Evolutionary conservation across 2,329 filamentous ascomycete species (phyloP).

Genomic region (Clonostachys rosea): DNA sequence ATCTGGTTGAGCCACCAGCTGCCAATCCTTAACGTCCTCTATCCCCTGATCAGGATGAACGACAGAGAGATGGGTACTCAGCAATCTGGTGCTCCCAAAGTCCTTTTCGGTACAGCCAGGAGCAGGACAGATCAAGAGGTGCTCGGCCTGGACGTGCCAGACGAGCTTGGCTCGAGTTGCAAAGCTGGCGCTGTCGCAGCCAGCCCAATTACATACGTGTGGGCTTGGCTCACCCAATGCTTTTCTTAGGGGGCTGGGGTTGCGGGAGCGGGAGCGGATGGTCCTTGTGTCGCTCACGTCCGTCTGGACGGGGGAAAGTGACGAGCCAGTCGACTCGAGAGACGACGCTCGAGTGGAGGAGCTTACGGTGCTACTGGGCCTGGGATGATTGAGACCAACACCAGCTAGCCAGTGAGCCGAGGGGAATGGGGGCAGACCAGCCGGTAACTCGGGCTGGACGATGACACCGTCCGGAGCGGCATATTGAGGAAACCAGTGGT

Average conservation of each 20-base stretch:
- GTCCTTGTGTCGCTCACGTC: too few relatives aligned
- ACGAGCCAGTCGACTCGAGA: not conserved
- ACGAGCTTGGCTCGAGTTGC: slow-evolving; percentile 27
- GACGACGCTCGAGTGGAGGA: not conserved
- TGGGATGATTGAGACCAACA: too few relatives aligned
- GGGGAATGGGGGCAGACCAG: too few relatives aligned
- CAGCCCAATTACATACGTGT: slow-evolving; percentile 28
- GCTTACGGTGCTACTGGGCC: too few relatives aligned
- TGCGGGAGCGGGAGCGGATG: too few relatives aligned
- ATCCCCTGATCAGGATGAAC: slow-evolving; percentile 19
- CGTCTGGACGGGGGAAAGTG: too few relatives aligned
- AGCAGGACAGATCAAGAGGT: slow-evolving; percentile 34
- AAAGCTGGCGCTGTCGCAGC: slow-evolving; percentile 27
- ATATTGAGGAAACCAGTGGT: slow-evolving; percentile 2
- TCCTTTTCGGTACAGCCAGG: slow-evolving; percentile 27
- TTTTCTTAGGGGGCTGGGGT: too few relatives aligned
- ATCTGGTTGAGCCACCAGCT: slow-evolving; percentile 8
- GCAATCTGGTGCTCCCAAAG: slow-evolving; percentile 23
- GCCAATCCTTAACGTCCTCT: slow-evolving; percentile 15
- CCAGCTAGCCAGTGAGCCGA: too few relatives aligned
- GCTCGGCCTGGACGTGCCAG: slow-evolving; percentile 37
- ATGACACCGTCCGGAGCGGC: too few relatives aligned
- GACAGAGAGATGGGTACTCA: slow-evolving; percentile 29
- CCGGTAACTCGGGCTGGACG: too few relatives aligned
- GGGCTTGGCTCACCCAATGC: too few relatives aligned